Conservation (phyloP, 345 rosid species). For the Corymbia maculata region DNA sequence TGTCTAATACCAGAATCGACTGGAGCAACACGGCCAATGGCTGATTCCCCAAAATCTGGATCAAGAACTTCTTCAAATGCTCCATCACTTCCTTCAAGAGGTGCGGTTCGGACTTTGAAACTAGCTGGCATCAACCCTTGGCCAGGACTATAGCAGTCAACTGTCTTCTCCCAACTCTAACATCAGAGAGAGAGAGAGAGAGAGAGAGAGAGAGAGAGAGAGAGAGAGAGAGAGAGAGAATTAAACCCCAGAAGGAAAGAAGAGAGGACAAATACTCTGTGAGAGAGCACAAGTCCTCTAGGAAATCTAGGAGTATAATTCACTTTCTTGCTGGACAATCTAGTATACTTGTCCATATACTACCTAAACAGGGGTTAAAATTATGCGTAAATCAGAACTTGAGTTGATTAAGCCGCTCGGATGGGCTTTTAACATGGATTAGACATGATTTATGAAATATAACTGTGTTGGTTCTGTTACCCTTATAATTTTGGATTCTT, state of each 20-base stretch:
- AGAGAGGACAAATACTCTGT: neutral
- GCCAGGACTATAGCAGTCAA: constrained; percentile 95
- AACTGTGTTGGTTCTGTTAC: neutral
- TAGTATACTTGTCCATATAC: neutral
- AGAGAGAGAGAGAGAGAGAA: neutral
- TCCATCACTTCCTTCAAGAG: constrained; percentile 54
- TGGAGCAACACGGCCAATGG: constrained; percentile 96
- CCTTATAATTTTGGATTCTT: neutral
- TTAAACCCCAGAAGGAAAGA: neutral
- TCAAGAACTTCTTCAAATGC: constrained; percentile 75
- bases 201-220: neutral
- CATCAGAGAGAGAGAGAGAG: neutral
- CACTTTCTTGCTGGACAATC: neutral
- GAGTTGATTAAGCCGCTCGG: neutral
- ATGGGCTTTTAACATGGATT: neutral
- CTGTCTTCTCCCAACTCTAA: constrained; percentile 99
- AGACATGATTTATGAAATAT: neutral
- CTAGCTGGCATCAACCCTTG: constrained; percentile 98
- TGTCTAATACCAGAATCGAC: constrained; percentile 74
- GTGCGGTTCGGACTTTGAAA: constrained; percentile 67
- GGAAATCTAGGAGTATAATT: neutral
- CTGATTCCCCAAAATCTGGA: constrained; percentile 95
- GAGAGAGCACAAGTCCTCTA: neutral
- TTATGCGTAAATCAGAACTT: neutral
- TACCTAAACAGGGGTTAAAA: neutral